Conservation (phyloP, 345 rosid species). For the Hypericum androsaemum region DNA sequence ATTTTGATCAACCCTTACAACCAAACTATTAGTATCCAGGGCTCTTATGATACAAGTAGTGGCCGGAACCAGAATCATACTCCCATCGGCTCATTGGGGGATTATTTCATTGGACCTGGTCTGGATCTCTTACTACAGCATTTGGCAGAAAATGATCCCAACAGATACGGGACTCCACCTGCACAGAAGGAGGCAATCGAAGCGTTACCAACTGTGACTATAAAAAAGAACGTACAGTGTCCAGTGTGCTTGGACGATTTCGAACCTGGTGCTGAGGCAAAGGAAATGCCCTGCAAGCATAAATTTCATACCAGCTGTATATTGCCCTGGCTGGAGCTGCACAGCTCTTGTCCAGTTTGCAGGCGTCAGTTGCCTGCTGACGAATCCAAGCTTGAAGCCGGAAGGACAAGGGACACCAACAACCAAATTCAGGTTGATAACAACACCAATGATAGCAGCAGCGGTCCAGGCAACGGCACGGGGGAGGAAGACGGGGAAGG, state of each 20-base stretch:
- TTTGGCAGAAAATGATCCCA: constrained; percentile 64
- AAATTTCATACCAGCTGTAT: constrained; percentile 65
- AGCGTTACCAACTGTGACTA: constrained; percentile 37
- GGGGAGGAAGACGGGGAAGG: constrained; percentile 49
- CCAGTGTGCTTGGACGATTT: constrained; percentile 80
- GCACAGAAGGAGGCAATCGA: constrained; percentile 69
- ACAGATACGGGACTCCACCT: constrained; percentile 76
- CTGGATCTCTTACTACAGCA: constrained; percentile 66
- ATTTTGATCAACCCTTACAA: no score
- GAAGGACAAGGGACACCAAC: constrained; percentile 21
- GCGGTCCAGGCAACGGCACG: not conserved
- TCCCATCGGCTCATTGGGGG: constrained; percentile 49
- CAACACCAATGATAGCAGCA: constrained; percentile 13
- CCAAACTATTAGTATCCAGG: constrained; percentile 50
- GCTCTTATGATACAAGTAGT: constrained; percentile 29
- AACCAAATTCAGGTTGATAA: constrained; percentile 20
- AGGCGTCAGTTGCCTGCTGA: constrained; percentile 67
- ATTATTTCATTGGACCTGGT: constrained; percentile 78
- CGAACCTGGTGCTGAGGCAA: constrained; percentile 50
- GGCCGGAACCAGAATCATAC: constrained; percentile 34
- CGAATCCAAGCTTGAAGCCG: constrained; percentile 49
- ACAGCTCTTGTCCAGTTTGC: constrained; percentile 86
- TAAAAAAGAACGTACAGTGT: constrained; percentile 52
- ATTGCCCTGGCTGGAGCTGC: constrained; percentile 89
- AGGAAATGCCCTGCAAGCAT: constrained; percentile 89